A percentile compares a stretch with the other conserved stretches of the same genome.
Evolutionary conservation across 2,329 filamentous ascomycete species (phyloP).

Genomic region (Pyrenophora seminiperda): DNA sequence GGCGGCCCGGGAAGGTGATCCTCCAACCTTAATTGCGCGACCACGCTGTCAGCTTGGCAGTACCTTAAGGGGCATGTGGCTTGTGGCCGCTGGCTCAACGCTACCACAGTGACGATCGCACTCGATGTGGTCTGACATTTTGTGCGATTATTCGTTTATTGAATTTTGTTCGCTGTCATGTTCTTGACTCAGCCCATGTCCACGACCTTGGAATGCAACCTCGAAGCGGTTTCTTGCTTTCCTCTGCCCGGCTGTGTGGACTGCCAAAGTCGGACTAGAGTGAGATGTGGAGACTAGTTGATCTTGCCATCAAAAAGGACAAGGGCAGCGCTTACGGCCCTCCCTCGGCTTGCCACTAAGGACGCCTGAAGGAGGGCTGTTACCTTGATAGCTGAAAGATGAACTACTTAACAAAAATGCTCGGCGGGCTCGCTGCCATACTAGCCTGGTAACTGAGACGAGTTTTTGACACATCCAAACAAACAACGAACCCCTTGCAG

Average conservation of each 20-base stretch:
- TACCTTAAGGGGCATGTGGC: not conserved
- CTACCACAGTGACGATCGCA: conserved; percentile 20
- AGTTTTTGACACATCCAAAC: conserved; percentile 14
- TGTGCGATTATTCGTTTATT: conserved; percentile 14
- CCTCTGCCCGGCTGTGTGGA: not conserved
- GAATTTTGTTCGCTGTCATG: conserved; percentile 4
- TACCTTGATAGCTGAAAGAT: not conserved
- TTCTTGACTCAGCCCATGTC: not conserved
- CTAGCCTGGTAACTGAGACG: not conserved
- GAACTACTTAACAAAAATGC: not conserved
- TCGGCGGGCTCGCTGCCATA: too few species aligned
- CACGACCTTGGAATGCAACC: not conserved
- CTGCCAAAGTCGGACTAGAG: conserved; percentile 17
- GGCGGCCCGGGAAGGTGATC: conserved; percentile 27
- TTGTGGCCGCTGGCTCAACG: conserved; percentile 20
- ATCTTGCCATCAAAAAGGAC: not conserved
- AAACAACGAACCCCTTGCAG: not conserved
- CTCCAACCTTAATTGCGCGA: conserved; percentile 32
- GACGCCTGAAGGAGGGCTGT: not conserved
- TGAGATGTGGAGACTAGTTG: conserved; percentile 13
- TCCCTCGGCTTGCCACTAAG: not conserved
- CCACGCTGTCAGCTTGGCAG: conserved; percentile 16
- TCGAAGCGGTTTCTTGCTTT: not conserved
- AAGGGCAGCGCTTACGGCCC: not conserved
- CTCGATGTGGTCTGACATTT: conserved; percentile 16